These are phyloP conservation scores for Allium sativum DNA, from an alignment of 106 monocot genomes.

Conservation along the genomic window DNA sequence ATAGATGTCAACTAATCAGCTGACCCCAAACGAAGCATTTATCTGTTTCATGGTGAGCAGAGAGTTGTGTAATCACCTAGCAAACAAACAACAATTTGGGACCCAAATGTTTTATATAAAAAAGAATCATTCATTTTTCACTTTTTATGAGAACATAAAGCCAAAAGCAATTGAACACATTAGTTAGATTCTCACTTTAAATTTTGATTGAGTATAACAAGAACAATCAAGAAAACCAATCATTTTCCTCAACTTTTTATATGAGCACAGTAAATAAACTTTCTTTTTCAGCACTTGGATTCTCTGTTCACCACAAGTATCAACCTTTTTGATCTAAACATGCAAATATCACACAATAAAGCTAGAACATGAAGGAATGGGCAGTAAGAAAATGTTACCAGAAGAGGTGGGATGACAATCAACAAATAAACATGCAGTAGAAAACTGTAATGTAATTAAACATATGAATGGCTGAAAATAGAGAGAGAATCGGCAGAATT, in stretches of 20 bases:
- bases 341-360: neutral
- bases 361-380: neutral
- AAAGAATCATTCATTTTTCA: constrained; percentile 2
- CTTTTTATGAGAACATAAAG: neutral
- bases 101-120: neutral
- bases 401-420: constrained; percentile 2
- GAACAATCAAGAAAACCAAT: constrained; percentile 2
- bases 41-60: constrained; percentile 3
- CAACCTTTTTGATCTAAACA: neutral
- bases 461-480: neutral
- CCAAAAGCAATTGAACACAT: neutral
- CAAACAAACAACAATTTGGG: neutral
- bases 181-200: neutral
- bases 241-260: constrained; percentile 4
- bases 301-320: neutral
- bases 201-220: constrained; percentile 8
- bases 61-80: neutral
- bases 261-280: constrained; percentile 3
- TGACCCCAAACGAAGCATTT: constrained; percentile 1
- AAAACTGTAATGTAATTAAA: too few species aligned
- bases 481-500: neutral
- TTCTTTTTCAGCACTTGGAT: neutral
- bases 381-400: neutral
- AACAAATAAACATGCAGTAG: neutral
- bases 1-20: neutral